A percentile compares a stretch with the other conserved stretches of the same genome.
phyloP scores from a whole-genome alignment of 2,329 filamentous ascomycete species.

The Aspergillus nomiae region DNA sequence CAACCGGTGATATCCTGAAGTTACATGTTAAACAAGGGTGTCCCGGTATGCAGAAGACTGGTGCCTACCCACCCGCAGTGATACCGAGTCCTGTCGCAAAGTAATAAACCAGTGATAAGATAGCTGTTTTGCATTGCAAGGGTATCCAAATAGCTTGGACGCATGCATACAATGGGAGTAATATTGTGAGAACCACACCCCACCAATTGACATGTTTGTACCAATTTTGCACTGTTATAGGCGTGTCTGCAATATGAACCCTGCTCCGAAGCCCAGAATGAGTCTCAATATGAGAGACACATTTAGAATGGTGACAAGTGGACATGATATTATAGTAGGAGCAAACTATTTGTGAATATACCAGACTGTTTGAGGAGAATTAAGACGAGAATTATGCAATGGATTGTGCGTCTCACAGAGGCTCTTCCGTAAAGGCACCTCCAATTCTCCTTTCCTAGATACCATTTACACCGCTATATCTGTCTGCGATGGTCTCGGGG shows the following conservation, averaged over 20 bases:
- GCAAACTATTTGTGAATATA: too few relatives aligned
- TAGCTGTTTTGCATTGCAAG: conserved; percentile 8
- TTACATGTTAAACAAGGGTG: background rate
- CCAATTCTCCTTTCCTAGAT: too few relatives aligned
- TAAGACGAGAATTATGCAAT: too few relatives aligned
- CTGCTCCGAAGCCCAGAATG: too few relatives aligned
- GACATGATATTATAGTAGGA: too few relatives aligned
- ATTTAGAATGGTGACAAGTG: too few relatives aligned
- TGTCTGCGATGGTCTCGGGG: too few relatives aligned
- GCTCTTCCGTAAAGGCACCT: too few relatives aligned
- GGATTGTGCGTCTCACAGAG: too few relatives aligned
- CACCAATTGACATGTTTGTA: conserved; percentile 15
- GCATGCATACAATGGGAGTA: conserved; percentile 6
- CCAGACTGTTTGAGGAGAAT: too few relatives aligned
- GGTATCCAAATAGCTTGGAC: conserved; percentile 7
- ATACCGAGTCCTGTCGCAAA: conserved; percentile 11
- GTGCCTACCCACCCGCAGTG: conserved; percentile 9
- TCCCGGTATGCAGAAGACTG: conserved; percentile 26
- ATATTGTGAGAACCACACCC: conserved; percentile 5
- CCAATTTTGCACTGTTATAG: conserved; percentile 12
- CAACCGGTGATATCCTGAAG: conserved; percentile 61
- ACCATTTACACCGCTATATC: too few relatives aligned
- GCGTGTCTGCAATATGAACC: conserved; percentile 9
- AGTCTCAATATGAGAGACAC: too few relatives aligned
- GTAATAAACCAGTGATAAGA: conserved; percentile 9